Evolutionary conservation across 768 basidiomycete genomes (phyloP).

Genomic region (Boletus speciosus): DNA sequence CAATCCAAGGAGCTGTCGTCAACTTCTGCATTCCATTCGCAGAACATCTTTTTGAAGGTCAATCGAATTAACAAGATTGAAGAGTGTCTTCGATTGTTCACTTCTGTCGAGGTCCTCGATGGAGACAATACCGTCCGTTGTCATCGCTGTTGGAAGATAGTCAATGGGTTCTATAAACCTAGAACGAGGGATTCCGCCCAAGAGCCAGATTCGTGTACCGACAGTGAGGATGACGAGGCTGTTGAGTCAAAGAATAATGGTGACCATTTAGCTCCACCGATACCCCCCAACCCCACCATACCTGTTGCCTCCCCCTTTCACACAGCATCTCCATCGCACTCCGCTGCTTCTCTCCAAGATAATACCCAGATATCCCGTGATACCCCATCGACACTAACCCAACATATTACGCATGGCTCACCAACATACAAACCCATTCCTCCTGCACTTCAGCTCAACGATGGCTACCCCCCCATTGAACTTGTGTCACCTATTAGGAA

Average conservation of each 20-base stretch:
- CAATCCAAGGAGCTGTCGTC: constrained; percentile 31
- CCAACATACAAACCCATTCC: constrained; percentile 19
- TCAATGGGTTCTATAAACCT: constrained; percentile 57
- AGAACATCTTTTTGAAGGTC: constrained; percentile 28
- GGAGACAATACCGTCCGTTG: constrained; percentile 96
- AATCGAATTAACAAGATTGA: constrained; percentile 38
- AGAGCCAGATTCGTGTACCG: constrained; percentile 29
- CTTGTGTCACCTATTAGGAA: constrained; percentile 9
- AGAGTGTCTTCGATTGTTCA: constrained; percentile 84
- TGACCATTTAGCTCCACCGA: constrained; percentile 15
- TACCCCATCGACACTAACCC: constrained; percentile 18
- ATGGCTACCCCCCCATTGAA: constrained; percentile 19
- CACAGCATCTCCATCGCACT: constrained; percentile 23
- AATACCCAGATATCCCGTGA: constrained; percentile 29
- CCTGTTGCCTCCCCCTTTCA: background rate
- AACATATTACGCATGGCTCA: constrained; percentile 4
- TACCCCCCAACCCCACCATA: constrained; percentile 26
- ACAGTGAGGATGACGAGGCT: constrained; percentile 33
- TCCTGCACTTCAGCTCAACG: constrained; percentile 30
- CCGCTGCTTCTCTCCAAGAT: constrained; percentile 39
- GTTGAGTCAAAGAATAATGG: constrained; percentile 21
- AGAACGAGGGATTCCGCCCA: constrained; percentile 17
- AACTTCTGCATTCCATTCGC: constrained; percentile 16
- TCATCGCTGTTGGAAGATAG: constrained; percentile 90
- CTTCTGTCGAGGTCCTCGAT: constrained; percentile 88